Conservation (phyloP, 768 basidiomycete species). For the Termitomyces sp. region DNA sequence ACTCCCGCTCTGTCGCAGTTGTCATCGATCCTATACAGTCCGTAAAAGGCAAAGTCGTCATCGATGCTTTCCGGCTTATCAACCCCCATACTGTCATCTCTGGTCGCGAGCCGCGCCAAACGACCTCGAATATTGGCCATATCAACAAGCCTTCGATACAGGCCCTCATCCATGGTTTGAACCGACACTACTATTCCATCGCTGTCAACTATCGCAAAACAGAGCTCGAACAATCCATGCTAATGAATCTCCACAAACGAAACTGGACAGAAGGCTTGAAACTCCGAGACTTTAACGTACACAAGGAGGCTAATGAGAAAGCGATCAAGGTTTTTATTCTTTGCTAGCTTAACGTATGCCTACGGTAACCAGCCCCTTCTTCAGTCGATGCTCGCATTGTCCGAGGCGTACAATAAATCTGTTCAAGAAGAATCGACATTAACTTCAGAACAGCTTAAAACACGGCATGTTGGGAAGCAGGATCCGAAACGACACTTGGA, state of each 20-base stretch:
- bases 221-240: slow-evolving; percentile 95
- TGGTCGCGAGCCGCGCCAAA: slow-evolving; percentile 94
- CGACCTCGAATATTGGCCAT: slow-evolving; percentile 97
- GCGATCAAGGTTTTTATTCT: slow-evolving; percentile 76
- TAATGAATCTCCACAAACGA: slow-evolving; percentile 98
- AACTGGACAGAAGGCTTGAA: slow-evolving; percentile 99
- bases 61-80: slow-evolving; percentile 98
- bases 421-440: slow-evolving; percentile 98
- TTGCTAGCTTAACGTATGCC: slow-evolving; percentile 1
- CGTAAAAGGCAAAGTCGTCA: slow-evolving; percentile 97
- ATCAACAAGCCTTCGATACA: slow-evolving; percentile 99
- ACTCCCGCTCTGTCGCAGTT: slow-evolving; percentile 91
- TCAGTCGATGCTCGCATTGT: slow-evolving; percentile 89
- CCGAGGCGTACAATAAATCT: slow-evolving; percentile 94
- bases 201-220: slow-evolving; percentile 98
- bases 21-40: slow-evolving; percentile 99
- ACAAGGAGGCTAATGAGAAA: slow-evolving; percentile 86
- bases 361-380: slow-evolving; percentile 10
- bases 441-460: slow-evolving; percentile 89
- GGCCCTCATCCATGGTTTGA: slow-evolving; percentile 94
- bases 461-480: slow-evolving; percentile 94
- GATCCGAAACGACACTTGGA: slow-evolving; percentile 98
- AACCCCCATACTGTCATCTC: slow-evolving; percentile 84
- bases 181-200: slow-evolving; percentile 97
- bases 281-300: slow-evolving; percentile 82